Conservation (phyloP, 2,329 filamentous ascomycete genomes). For the Ceratocystis cubensis region DNA sequence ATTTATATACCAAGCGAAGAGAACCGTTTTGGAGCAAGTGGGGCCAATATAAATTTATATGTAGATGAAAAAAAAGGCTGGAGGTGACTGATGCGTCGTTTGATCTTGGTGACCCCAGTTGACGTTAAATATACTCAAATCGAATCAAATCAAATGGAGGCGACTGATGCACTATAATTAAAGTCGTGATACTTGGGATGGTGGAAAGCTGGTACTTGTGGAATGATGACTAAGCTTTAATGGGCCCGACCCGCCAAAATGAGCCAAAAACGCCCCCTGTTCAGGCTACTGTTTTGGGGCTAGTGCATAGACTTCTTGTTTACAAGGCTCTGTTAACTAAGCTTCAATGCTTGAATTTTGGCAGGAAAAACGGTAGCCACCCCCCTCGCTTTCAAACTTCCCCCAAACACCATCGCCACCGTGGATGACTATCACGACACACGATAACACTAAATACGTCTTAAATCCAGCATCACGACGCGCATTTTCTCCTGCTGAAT, state of each 20-base stretch:
- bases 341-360: slow-evolving; percentile 12
- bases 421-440: neutral
- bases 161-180: too few species aligned
- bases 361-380: slow-evolving; percentile 13
- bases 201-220: neutral
- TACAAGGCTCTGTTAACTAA: slow-evolving; percentile 13
- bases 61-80: too few species aligned
- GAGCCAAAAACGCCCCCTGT: neutral
- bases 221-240: slow-evolving; percentile 1
- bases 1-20: too few species aligned
- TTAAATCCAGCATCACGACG: slow-evolving; percentile 10
- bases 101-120: too few species aligned
- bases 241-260: neutral
- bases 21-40: too few species aligned
- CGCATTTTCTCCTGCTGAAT: slow-evolving; percentile 12
- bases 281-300: neutral
- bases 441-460: neutral
- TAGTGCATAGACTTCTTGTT: slow-evolving; percentile 15
- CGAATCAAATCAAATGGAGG: too few species aligned
- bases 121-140: too few species aligned
- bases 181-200: too few species aligned
- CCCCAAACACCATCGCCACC: slow-evolving; percentile 19
- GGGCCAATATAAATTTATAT: too few species aligned
- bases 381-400: slow-evolving; percentile 19
- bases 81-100: too few species aligned